Evolutionary conservation across 768 basidiomycete species (phyloP).

Genomic region (Suillus plorans): DNA sequence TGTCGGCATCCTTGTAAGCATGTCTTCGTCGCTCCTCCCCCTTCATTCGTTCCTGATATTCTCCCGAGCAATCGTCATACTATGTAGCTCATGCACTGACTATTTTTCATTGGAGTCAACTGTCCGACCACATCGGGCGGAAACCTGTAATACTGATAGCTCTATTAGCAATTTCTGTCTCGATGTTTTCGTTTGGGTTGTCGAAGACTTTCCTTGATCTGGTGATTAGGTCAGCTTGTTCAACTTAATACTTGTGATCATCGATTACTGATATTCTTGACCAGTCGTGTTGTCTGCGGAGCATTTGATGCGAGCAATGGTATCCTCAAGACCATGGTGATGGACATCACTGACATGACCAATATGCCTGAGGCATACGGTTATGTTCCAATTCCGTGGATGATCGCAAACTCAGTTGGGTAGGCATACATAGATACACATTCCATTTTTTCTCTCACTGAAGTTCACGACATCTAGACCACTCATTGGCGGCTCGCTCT

Average conservation of each 20-base stretch:
- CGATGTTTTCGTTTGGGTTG: conserved; percentile 49
- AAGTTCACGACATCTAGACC: conserved; percentile 41
- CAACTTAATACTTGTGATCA: neutral
- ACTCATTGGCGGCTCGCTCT: conserved; percentile 63
- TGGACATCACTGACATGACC: conserved; percentile 39
- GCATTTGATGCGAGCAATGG: conserved; percentile 54
- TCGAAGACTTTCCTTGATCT: conserved; percentile 45
- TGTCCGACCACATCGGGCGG: conserved; percentile 49
- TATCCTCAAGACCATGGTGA: conserved; percentile 45
- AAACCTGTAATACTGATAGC: conserved; percentile 47
- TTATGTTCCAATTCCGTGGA: conserved; percentile 53
- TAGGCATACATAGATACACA: conserved; percentile 19
- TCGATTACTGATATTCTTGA: neutral
- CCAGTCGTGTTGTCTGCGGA: conserved; percentile 44
- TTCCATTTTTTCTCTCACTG: conserved; percentile 10
- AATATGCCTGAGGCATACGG: conserved; percentile 46
- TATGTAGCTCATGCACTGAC: conserved; percentile 48
- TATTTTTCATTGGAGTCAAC: conserved; percentile 47
- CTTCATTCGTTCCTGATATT: conserved; percentile 25
- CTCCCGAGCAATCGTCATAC: conserved; percentile 44
- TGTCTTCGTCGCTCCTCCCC: conserved; percentile 16
- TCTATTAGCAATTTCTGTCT: conserved; percentile 41
- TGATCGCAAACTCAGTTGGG: conserved; percentile 40
- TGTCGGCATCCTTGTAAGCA: conserved; percentile 46
- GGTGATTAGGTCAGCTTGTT: conserved; percentile 35